phyloP scores from a whole-genome alignment of 192 early-diverging fungal species.

The Pilaira anomala region DNA sequence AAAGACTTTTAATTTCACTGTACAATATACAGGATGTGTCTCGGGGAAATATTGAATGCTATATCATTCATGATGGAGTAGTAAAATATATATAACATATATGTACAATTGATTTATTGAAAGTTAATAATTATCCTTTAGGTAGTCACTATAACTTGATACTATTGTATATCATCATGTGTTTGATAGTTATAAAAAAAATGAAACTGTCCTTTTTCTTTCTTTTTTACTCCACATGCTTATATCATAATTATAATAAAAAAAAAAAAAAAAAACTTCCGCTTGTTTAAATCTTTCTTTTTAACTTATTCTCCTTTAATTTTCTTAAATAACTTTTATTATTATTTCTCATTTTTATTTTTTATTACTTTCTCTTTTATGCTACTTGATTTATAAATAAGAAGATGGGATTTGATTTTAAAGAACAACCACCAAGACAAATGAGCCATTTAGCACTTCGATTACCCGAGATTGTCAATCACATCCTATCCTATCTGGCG shows the following conservation, averaged over 20 bases:
- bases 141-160: background rate
- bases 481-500: constrained; percentile 44
- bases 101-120: no score
- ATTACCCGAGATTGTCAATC: constrained; percentile 14
- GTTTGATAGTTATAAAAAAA: no score
- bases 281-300: background rate
- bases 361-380: background rate
- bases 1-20: no score
- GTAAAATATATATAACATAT: no score
- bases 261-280: background rate
- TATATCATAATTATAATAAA: background rate
- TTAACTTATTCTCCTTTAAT: background rate
- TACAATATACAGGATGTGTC: no score
- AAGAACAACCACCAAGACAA: background rate
- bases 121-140: no score
- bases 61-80: no score
- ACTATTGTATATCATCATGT: no score
- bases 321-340: background rate
- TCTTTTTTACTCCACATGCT: no score
- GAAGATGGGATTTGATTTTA: background rate
- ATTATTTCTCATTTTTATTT: background rate
- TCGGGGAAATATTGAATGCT: no score
- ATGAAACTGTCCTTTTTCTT: no score
- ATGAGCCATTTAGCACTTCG: constrained; percentile 5
- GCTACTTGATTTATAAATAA: no score